Evolutionary conservation across 2,329 filamentous ascomycete species (phyloP).

Genomic region (Claviceps capensis): DNA sequence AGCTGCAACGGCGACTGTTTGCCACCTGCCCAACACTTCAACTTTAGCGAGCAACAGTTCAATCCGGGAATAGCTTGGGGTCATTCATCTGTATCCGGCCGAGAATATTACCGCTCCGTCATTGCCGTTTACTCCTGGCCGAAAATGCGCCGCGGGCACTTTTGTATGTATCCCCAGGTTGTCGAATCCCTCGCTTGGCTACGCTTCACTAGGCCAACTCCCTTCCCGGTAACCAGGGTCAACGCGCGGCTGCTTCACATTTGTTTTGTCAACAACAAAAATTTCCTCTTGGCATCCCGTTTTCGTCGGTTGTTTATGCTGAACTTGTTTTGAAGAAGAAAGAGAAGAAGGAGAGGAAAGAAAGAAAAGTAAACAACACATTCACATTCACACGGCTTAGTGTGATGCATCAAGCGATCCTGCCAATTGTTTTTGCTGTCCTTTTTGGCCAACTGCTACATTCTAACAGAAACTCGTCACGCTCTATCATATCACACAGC

Average conservation of each 20-base stretch:
- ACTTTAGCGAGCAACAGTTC: not conserved
- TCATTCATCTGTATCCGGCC: not conserved
- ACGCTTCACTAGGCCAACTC: not conserved
- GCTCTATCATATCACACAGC: not conserved
- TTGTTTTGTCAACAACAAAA: not conserved
- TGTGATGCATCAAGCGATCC: not conserved
- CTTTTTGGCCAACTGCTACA: not conserved
- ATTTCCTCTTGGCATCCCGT: not conserved
- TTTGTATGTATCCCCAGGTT: not conserved
- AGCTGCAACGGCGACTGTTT: not conserved
- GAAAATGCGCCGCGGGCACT: not conserved
- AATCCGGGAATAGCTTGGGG: not conserved
- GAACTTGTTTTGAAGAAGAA: not conserved
- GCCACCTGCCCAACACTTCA: conserved; percentile 4
- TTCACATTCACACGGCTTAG: not conserved
- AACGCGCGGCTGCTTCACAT: not conserved
- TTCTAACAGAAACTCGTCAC: not conserved
- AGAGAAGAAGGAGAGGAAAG: not conserved
- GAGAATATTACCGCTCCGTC: not conserved
- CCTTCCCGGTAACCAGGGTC: not conserved
- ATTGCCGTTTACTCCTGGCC: not conserved
- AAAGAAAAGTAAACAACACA: not conserved
- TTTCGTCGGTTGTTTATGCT: not conserved
- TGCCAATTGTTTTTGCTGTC: not conserved
- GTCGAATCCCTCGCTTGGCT: not conserved